A percentile compares a stretch with the other conserved stretches of the same genome.
phyloP scores from a whole-genome alignment of 2,329 filamentous ascomycete species.

The Fusarium denticulatum region DNA sequence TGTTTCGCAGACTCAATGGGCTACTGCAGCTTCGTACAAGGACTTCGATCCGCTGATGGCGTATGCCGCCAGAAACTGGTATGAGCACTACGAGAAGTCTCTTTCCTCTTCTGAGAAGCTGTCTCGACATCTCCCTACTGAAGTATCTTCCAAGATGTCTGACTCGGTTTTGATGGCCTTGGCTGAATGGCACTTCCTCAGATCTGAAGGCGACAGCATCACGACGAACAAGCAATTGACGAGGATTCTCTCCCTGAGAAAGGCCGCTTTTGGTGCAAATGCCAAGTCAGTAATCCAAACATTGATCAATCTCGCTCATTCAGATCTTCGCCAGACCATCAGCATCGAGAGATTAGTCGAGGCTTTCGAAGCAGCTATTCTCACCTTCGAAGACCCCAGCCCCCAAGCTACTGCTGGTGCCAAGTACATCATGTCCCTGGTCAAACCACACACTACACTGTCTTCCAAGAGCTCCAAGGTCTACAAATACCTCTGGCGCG shows the following conservation, averaged over 20 bases:
- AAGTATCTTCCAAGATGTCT: background rate
- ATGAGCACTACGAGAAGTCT: background rate
- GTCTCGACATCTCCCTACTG: background rate
- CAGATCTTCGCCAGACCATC: background rate
- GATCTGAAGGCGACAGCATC: background rate
- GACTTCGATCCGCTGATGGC: background rate
- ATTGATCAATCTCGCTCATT: background rate
- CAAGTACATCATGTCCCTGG: background rate
- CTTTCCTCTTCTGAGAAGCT: background rate
- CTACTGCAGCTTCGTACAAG: background rate
- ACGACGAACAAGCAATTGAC: background rate
- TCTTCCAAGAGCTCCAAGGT: background rate
- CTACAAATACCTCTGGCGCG: background rate
- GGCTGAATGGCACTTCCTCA: background rate
- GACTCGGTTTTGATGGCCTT: background rate
- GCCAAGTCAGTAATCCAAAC: background rate
- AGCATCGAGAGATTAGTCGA: background rate
- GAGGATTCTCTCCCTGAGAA: background rate
- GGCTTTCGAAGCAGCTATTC: background rate
- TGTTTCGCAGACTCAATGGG: background rate
- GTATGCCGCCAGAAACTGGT: background rate
- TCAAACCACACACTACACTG: background rate
- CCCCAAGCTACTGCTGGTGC: background rate
- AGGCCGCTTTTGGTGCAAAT: background rate
- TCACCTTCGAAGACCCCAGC: background rate